phyloP scores from a whole-genome alignment of 257 asterid genomes.

The Penstemon newberryi region DNA sequence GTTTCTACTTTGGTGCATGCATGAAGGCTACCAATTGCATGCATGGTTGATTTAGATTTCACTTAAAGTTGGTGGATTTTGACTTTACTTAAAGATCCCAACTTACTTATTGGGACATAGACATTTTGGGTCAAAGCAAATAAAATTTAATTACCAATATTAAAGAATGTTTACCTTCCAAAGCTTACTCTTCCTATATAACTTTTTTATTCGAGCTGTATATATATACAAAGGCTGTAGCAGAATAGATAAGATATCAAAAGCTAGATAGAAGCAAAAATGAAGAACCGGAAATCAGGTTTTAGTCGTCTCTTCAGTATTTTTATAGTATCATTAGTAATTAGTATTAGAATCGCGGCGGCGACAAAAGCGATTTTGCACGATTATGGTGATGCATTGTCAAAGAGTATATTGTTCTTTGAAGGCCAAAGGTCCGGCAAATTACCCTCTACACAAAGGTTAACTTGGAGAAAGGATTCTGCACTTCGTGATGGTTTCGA shows the following conservation, averaged over 20 bases:
- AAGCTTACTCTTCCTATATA: not conserved
- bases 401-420: constrained; percentile 42
- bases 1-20: constrained; percentile 12
- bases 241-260: not conserved
- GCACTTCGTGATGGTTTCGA: constrained; percentile 40
- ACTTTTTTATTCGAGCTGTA: not conserved
- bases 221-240: not conserved
- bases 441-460: constrained; percentile 42
- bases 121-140: constrained; percentile 16
- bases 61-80: constrained; percentile 21
- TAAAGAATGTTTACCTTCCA: not conserved
- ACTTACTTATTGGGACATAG: constrained; percentile 10
- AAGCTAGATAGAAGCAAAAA: not conserved
- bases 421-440: constrained; percentile 56
- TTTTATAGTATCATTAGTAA: not conserved
- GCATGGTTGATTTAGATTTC: constrained; percentile 12
- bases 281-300: not conserved
- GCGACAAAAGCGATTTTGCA: constrained; percentile 26
- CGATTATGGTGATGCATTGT: constrained; percentile 47
- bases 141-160: not conserved
- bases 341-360: not conserved
- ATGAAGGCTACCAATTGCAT: not conserved
- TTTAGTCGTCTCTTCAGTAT: not conserved
- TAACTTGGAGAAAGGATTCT: constrained; percentile 46
- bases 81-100: constrained; percentile 31